These are phyloP conservation scores for Boletus smithii DNA, from an alignment of 1,284 basidiomycete genomes.

Conservation along the genomic window DNA sequence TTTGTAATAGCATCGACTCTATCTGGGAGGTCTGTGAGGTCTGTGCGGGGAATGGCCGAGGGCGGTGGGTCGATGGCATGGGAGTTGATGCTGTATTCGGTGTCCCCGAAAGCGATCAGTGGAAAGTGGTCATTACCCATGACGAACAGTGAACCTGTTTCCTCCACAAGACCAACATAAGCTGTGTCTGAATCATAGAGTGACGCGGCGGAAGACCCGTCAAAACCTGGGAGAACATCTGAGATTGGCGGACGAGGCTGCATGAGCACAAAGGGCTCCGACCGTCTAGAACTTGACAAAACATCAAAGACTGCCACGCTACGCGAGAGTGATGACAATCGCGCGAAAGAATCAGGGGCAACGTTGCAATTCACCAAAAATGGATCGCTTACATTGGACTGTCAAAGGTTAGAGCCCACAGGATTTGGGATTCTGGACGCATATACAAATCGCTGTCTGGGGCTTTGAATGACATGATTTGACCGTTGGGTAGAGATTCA, in stretches of 20 bases:
- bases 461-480: slow-evolving; percentile 69
- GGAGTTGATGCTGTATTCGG: slow-evolving; percentile 32
- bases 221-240: slow-evolving; percentile 48
- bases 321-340: background rate
- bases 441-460: slow-evolving; percentile 27
- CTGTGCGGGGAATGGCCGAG: slow-evolving; percentile 20
- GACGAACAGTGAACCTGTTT: slow-evolving; percentile 71
- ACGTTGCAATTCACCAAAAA: background rate
- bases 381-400: slow-evolving; percentile 26
- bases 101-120: slow-evolving; percentile 65
- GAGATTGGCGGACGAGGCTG: slow-evolving; percentile 72
- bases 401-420: slow-evolving; percentile 43
- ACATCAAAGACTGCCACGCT: slow-evolving; percentile 82
- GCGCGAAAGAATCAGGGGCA: slow-evolving; percentile 7
- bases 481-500: slow-evolving; percentile 73
- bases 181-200: slow-evolving; percentile 54
- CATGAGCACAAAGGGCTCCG: slow-evolving; percentile 68
- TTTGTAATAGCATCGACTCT: slow-evolving; percentile 46
- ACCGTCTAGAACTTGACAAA: slow-evolving; percentile 44
- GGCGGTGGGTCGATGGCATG: slow-evolving; percentile 39
- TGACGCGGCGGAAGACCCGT: slow-evolving; percentile 36
- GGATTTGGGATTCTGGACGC: slow-evolving; percentile 38
- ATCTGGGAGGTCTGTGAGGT: slow-evolving; percentile 37
- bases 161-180: slow-evolving; percentile 72
- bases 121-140: slow-evolving; percentile 75